phyloP scores from a whole-genome alignment of 768 basidiomycete genomes.

The Cystofilobasidium macerans region DNA sequence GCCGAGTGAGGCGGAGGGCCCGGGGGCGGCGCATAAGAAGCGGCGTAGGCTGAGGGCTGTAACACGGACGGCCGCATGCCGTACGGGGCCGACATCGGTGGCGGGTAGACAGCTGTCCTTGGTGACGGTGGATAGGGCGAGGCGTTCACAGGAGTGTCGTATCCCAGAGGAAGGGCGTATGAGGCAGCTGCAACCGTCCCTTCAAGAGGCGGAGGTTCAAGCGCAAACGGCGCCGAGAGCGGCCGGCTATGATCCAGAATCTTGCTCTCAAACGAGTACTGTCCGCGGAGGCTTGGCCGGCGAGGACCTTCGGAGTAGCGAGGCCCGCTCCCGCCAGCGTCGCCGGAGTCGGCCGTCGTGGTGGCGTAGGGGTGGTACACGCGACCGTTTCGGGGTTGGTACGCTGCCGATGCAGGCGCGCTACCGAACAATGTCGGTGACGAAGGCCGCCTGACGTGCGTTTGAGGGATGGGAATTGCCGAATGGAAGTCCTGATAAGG shows the following conservation, averaged over 20 bases:
- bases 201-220: background rate
- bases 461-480: no score
- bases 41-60: background rate
- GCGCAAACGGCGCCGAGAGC: background rate
- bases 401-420: background rate
- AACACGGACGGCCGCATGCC: background rate
- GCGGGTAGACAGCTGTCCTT: no score
- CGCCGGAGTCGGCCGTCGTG: background rate
- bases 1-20: background rate
- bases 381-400: background rate
- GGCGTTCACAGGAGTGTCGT: background rate
- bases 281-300: background rate
- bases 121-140: no score
- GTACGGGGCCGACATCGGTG: no score
- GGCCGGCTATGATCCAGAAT: background rate
- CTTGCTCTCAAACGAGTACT: background rate
- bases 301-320: background rate
- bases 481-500: no score
- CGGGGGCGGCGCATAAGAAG: background rate
- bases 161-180: no score
- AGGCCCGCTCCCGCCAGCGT: background rate
- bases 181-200: background rate
- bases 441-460: no score
- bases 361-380: conserved; percentile 1
- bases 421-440: no score